phyloP scores from a whole-genome alignment of 345 rosid genomes.

The Sapria himalayana region DNA sequence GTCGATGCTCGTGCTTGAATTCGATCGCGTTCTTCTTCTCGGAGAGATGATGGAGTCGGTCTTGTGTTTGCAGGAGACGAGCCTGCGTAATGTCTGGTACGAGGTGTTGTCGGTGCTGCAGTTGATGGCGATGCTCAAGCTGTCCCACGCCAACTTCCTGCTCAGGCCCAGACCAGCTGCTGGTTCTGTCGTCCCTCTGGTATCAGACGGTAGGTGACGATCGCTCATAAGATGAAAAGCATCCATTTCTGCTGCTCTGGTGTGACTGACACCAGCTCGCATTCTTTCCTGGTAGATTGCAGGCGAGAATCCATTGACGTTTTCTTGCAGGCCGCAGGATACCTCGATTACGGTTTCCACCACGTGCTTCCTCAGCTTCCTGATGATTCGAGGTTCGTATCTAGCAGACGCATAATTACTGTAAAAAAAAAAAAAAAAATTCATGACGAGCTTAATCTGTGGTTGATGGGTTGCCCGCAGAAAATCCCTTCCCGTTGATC shows the following conservation, averaged over 20 bases:
- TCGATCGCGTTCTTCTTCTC: conserved; percentile 6
- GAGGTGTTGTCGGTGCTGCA: conserved; percentile 93
- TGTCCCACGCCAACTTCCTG: conserved; percentile 76
- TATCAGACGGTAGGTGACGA: conserved; percentile 60
- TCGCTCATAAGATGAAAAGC: conserved; percentile 5
- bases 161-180: conserved; percentile 79
- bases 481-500: conserved; percentile 81
- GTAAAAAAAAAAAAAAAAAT: too few relatives aligned
- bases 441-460: too few relatives aligned
- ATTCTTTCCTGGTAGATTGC: conserved; percentile 31
- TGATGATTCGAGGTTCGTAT: conserved; percentile 43
- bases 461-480: conserved; percentile 26
- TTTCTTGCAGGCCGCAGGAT: conserved; percentile 95
- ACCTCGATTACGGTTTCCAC: conserved; percentile 78
- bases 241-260: conserved; percentile 1
- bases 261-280: conserved; percentile 4
- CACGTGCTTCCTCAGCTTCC: conserved; percentile 81
- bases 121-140: conserved; percentile 78
- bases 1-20: background rate
- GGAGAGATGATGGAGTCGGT: conserved; percentile 5
- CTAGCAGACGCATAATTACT: too few relatives aligned
- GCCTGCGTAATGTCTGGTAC: conserved; percentile 76
- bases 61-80: conserved; percentile 53
- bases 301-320: conserved; percentile 71
- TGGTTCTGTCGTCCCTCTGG: conserved; percentile 66